These are phyloP conservation scores for Ustilago bromivora DNA, from an alignment of 1,284 basidiomycete species.

Conservation along the genomic window DNA sequence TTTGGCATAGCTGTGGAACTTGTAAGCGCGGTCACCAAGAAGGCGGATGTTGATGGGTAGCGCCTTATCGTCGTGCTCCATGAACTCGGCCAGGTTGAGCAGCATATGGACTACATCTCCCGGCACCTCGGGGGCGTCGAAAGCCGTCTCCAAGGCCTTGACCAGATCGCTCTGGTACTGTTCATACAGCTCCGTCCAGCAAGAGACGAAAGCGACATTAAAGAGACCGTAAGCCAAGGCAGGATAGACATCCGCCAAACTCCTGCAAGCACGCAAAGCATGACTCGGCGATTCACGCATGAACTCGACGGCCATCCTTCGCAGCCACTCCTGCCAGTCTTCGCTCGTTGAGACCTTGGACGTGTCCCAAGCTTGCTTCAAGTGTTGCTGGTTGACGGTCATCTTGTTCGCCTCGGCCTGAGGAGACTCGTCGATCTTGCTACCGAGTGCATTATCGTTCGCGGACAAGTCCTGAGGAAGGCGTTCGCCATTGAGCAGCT, in stretches of 20 bases:
- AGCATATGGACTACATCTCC: slow-evolving; percentile 93
- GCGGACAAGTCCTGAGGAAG: slow-evolving; percentile 76
- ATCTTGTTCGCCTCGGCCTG: slow-evolving; percentile 78
- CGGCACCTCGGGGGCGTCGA: slow-evolving; percentile 83
- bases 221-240: slow-evolving; percentile 94
- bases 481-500: slow-evolving; percentile 90
- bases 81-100: slow-evolving; percentile 97
- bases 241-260: slow-evolving; percentile 88
- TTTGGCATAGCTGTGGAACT: slow-evolving; percentile 96
- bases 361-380: slow-evolving; percentile 97
- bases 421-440: slow-evolving; percentile 70
- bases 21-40: slow-evolving; percentile 90
- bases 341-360: slow-evolving; percentile 81
- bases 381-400: slow-evolving; percentile 95
- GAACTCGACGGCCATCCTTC: slow-evolving; percentile 90
- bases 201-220: slow-evolving; percentile 98
- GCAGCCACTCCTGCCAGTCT: slow-evolving; percentile 98
- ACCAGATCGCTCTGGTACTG: slow-evolving; percentile 75
- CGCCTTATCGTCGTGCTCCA: slow-evolving; percentile 98
- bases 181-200: slow-evolving; percentile 96
- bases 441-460: slow-evolving; percentile 47
- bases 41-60: slow-evolving; percentile 93
- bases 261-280: slow-evolving; percentile 94
- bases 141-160: slow-evolving; percentile 87
- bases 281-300: slow-evolving; percentile 99